A percentile compares a stretch with the other conserved stretches of the same genome.
Conservation (phyloP, 2,329 filamentous ascomycete species). For the Diaporthe sp. region DNA sequence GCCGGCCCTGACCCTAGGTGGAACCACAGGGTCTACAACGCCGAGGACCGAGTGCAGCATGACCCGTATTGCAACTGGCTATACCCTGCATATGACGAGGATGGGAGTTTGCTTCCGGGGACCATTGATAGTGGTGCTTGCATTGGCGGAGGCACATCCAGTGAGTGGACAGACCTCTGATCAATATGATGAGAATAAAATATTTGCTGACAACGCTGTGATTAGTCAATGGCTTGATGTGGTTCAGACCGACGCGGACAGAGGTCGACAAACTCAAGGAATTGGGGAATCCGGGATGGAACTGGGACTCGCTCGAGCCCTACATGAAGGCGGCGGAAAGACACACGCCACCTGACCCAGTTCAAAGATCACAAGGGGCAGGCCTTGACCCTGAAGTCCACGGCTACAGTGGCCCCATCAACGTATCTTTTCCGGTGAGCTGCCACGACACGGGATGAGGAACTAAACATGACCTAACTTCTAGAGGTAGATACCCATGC, state of each 20-base stretch:
- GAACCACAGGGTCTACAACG: conserved; percentile 44
- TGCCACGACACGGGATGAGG: no score
- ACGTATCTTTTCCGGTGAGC: conserved; percentile 46
- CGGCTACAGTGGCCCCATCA: conserved; percentile 43
- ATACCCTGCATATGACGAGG: conserved; percentile 44
- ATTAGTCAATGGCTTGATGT: conserved; percentile 47
- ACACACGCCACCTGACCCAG: conserved; percentile 43
- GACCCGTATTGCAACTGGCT: conserved; percentile 44
- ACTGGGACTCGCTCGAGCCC: conserved; percentile 40
- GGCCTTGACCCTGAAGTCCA: conserved; percentile 35
- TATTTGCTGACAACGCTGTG: neutral
- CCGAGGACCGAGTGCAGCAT: conserved; percentile 41
- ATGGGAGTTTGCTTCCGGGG: conserved; percentile 40
- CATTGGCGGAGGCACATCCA: conserved; percentile 47
- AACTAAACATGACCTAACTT: neutral
- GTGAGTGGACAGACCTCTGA: conserved; percentile 33
- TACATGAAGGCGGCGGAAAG: conserved; percentile 44
- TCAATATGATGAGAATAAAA: accelerated
- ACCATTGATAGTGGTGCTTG: conserved; percentile 45
- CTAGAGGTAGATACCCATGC: conserved; percentile 42
- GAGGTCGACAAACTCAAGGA: conserved; percentile 45
- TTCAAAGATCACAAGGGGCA: conserved; percentile 44
- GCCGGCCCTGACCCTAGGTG: conserved; percentile 46
- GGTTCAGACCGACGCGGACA: conserved; percentile 45
- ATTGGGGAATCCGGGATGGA: conserved; percentile 41